Evolutionary conservation across 2,329 filamentous ascomycete genomes (phyloP).

Genomic region (Dactylellina haptotyla): DNA sequence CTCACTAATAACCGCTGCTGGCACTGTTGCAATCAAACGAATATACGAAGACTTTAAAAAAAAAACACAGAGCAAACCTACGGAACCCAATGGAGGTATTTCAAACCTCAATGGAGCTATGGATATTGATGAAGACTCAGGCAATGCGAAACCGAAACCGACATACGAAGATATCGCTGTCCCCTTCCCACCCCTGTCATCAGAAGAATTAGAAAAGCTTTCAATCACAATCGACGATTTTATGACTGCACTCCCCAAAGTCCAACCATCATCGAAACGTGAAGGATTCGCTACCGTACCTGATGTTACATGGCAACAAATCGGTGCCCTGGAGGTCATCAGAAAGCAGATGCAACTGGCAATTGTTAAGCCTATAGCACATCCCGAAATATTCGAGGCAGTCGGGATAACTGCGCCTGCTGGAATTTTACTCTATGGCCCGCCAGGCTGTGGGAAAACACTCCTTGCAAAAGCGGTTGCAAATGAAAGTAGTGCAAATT

Average conservation of each 20-base stretch:
- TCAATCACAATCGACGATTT: slow-evolving; percentile 76
- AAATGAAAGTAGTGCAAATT: slow-evolving; percentile 94
- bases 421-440: slow-evolving; percentile 94
- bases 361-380: slow-evolving; percentile 88
- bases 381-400: slow-evolving; percentile 78
- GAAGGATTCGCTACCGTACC: slow-evolving; percentile 96
- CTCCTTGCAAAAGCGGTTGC: slow-evolving; percentile 95
- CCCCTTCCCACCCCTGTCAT: slow-evolving; percentile 48
- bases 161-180: slow-evolving; percentile 3
- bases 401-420: slow-evolving; percentile 83
- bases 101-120: slow-evolving; percentile 46
- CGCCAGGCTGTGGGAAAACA: slow-evolving; percentile 96
- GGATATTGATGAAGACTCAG: slow-evolving; percentile 58
- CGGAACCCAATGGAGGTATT: slow-evolving; percentile 8
- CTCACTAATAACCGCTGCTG: slow-evolving; percentile 74
- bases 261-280: slow-evolving; percentile 83
- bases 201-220: slow-evolving; percentile 59
- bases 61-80: slow-evolving; percentile 61
- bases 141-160: slow-evolving; percentile 10
- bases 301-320: slow-evolving; percentile 89
- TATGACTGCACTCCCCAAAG: slow-evolving; percentile 75
- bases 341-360: slow-evolving; percentile 83
- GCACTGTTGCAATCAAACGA: slow-evolving; percentile 71
- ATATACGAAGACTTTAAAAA: slow-evolving; percentile 68
- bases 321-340: slow-evolving; percentile 83